phyloP scores from a whole-genome alignment of 441 rosid species.

The Manihot esculenta region DNA sequence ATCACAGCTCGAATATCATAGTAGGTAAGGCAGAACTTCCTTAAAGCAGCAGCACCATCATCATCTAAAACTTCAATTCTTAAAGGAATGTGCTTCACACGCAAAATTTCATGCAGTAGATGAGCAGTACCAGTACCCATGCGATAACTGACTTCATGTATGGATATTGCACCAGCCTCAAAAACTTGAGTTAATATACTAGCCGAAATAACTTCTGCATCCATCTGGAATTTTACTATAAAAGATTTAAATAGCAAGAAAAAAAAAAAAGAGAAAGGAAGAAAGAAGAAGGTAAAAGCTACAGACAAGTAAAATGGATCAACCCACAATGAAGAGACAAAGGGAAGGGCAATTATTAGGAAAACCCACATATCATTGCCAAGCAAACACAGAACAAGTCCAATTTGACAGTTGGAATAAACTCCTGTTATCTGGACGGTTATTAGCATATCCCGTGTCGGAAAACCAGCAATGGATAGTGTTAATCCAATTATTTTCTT shows the following conservation, averaged over 20 bases:
- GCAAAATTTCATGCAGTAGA: conserved; percentile 78
- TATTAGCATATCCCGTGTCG: too few relatives aligned
- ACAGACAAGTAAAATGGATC: not conserved
- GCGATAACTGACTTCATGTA: conserved; percentile 61
- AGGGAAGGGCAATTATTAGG: not conserved
- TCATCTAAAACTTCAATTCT: conserved; percentile 70
- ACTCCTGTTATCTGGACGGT: not conserved
- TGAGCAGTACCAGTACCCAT: conserved; percentile 82
- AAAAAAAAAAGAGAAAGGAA: not conserved
- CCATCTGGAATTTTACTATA: conserved; percentile 58
- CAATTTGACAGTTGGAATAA: not conserved
- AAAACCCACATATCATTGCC: not conserved
- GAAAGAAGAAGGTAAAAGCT: not conserved
- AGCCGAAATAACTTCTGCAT: conserved; percentile 95
- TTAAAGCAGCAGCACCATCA: conserved; percentile 69
- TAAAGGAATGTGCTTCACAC: conserved; percentile 68
- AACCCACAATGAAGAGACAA: not conserved
- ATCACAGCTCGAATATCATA: conserved; percentile 89
- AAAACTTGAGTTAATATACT: conserved; percentile 67
- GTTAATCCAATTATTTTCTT: not conserved
- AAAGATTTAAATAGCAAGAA: not conserved
- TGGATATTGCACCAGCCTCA: conserved; percentile 63
- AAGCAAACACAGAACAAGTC: not conserved
- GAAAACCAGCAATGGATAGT: not conserved
- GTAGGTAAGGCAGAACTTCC: conserved; percentile 87